Evolutionary conservation across 805 yeast species (phyloP), one percentile per base, ranked within the genome.

Genomic region (Myxozyma neglecta): DNA sequence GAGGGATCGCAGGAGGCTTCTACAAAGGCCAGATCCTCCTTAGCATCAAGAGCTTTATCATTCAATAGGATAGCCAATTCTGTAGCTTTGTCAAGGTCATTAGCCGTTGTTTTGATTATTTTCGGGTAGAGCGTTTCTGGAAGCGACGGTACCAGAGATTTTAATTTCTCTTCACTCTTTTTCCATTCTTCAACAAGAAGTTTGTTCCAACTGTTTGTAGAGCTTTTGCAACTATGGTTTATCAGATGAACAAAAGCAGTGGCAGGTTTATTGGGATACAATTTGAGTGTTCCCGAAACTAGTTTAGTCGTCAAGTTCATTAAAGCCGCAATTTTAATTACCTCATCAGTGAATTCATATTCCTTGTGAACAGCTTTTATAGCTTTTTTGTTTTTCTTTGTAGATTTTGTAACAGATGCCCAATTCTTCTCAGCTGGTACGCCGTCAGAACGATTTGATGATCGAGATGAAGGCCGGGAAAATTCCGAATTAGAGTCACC

Each of bases 21-120:
- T 10, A 39, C 34, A 24, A 13, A 56, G 1, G 32, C 36, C 16
- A 57, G 20, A 35, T 57, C 52, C 16, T 57, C 56, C 13, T 39
- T 44, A n/a, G 35, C 7, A 6, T 24, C 36, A 24, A 20, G 16
- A 3, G 60, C 43, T 14, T 44, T 47, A 18, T 48, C 56, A 42
- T 54, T 46, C 16, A 59, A 18, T 8, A 54, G 4, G 2, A 59
- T 24, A 11, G 63, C 35, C 24, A 54, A 16, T n/a, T 48, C 53
- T 1, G 56, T 54, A 9, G 63, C 58, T 34, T 50, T 49, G 43
- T 59, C 59, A 11, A 45, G 14, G 16, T 59, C 39, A 14, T 59
- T 54, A 8, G 40, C 37, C 3, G 57, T 47, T 11, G 36, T 42
- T 11, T 16, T 14, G 14, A 58, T 13, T 9, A 53, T 36, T 37